Conservation (phyloP, 306 rosid species). For the Albizia julibrissin region DNA sequence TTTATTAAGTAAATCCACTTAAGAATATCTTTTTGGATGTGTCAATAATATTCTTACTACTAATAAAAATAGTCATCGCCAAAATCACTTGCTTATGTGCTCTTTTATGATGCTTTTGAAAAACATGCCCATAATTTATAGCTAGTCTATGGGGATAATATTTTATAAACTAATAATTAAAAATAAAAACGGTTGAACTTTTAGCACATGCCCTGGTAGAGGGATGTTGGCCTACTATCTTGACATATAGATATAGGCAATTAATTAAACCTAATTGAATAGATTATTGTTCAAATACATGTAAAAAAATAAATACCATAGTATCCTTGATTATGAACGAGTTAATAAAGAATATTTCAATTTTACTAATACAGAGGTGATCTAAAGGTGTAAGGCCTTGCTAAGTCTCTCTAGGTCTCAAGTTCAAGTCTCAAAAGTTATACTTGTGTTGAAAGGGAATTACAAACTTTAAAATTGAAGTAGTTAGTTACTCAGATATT, state of each 20-base stretch:
- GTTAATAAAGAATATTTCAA: neutral
- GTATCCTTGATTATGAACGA: neutral
- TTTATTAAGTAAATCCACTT: neutral
- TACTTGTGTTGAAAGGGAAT: no score
- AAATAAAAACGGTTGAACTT: constrained; percentile 5
- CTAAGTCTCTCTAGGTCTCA: no score
- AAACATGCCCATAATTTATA: neutral
- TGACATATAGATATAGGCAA: neutral
- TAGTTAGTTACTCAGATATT: no score
- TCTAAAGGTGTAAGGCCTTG: no score
- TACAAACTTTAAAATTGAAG: no score
- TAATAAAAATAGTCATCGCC: neutral
- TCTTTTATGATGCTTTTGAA: neutral
- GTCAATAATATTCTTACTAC: neutral
- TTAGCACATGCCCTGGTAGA: constrained; percentile 18
- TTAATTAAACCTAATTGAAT: neutral
- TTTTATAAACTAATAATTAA: constrained; percentile 4
- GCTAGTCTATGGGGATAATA: constrained; percentile 2
- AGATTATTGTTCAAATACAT: neutral
- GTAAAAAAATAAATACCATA: neutral
- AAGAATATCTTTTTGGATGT: neutral
- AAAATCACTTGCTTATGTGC: neutral
- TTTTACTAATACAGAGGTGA: neutral
- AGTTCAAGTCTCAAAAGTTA: no score
- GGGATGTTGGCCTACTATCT: neutral